Percentiles rank a stretch among this genome's conserved stretches.
These are phyloP conservation scores for Dactylellina haptotyla DNA, from an alignment of 2,329 filamentous ascomycete genomes.

Conservation along the genomic window DNA sequence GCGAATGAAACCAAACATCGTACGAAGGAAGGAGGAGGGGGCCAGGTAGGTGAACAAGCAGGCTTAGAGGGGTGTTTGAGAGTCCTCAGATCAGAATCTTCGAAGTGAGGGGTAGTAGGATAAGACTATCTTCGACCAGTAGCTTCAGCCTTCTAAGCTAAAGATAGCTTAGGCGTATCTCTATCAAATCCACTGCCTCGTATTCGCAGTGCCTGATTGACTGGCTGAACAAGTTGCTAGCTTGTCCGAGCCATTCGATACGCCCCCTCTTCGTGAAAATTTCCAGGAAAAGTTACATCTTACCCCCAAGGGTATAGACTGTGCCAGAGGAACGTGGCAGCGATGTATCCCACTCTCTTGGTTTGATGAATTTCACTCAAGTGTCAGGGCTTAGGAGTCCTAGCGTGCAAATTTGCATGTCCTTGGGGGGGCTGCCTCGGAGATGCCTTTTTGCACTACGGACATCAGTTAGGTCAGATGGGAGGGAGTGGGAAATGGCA, in stretches of 20 bases:
- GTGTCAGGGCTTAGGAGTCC: slow-evolving; percentile 2
- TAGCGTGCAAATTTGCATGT: slow-evolving; percentile 28
- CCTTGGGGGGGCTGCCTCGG: too few species aligned
- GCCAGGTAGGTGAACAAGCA: not conserved
- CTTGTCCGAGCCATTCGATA: too few species aligned
- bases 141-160: slow-evolving; percentile 5
- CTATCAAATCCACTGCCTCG: slow-evolving; percentile 5
- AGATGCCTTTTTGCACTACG: too few species aligned
- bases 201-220: not conserved
- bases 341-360: not conserved
- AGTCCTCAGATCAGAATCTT: not conserved
- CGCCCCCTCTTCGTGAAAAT: too few species aligned
- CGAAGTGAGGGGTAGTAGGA: slow-evolving; percentile 41
- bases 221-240: too few species aligned
- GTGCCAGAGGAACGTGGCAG: not conserved
- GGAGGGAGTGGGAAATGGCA: not conserved
- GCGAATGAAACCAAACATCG: slow-evolving; percentile 24
- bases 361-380: not conserved
- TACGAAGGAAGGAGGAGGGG: slow-evolving; percentile 11
- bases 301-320: too few species aligned
- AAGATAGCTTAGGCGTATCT: slow-evolving; percentile 10
- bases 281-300: too few species aligned
- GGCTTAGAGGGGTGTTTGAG: not conserved
- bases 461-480: too few species aligned
- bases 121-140: slow-evolving; percentile 3